Conservation (phyloP, 495 filamentous ascomycete genomes). For the Gamarada debralockiae region DNA sequence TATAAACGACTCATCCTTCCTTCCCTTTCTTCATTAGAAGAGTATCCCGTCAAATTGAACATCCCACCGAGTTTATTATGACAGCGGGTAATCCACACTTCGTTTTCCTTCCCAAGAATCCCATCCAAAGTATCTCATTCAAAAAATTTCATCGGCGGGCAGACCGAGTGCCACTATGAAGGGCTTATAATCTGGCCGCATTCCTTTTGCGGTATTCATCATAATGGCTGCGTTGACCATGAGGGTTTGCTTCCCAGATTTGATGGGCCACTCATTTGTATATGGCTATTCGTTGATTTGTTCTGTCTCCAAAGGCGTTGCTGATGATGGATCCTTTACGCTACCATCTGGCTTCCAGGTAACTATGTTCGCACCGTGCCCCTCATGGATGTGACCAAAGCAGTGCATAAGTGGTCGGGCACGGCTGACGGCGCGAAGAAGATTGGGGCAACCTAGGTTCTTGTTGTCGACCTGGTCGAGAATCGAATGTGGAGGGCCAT, state of each 20-base stretch:
- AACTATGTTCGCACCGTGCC: slow-evolving; percentile 61
- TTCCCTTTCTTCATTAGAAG: no score
- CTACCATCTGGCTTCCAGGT: slow-evolving; percentile 41
- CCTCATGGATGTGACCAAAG: slow-evolving; percentile 76
- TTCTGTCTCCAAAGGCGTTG: slow-evolving; percentile 37
- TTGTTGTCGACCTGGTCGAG: slow-evolving; percentile 43
- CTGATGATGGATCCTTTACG: slow-evolving; percentile 37
- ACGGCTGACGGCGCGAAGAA: slow-evolving; percentile 52
- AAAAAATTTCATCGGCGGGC: no score
- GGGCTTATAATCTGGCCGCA: slow-evolving; percentile 11
- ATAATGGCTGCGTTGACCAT: slow-evolving; percentile 69
- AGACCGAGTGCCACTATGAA: slow-evolving; percentile 9
- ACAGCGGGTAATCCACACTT: no score
- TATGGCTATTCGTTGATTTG: slow-evolving; percentile 40
- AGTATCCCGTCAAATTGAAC: no score
- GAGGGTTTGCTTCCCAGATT: slow-evolving; percentile 54
- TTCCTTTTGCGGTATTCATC: slow-evolving; percentile 10
- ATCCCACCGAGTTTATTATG: no score
- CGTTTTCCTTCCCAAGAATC: no score
- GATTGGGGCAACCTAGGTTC: slow-evolving; percentile 50
- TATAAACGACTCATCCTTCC: no score
- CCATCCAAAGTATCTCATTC: no score
- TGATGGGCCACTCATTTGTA: slow-evolving; percentile 34
- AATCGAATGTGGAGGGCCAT: slow-evolving; percentile 62
- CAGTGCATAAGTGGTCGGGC: slow-evolving; percentile 58